phyloP scores from a whole-genome alignment of 176 grass and related monocot species.

The Hyparrhenia diplandra region DNA sequence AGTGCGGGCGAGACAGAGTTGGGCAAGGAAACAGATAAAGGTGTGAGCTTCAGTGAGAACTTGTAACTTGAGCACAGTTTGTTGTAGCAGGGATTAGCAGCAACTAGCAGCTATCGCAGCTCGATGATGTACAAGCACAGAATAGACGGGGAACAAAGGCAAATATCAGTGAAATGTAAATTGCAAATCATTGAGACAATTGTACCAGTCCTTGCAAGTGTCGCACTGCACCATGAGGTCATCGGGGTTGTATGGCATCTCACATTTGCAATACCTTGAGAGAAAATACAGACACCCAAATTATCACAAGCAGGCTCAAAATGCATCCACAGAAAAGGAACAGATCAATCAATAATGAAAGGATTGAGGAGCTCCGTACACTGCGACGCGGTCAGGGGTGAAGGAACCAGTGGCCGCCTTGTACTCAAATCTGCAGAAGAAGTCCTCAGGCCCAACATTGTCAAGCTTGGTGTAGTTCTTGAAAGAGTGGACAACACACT shows the following conservation, averaged over 20 bases:
- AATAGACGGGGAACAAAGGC: neutral
- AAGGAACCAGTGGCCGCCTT: slow-evolving; percentile 60
- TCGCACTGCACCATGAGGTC: slow-evolving; percentile 93
- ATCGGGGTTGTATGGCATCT: slow-evolving; percentile 91
- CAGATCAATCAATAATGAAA: neutral
- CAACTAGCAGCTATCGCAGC: too few relatives aligned
- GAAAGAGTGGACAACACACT: slow-evolving; percentile 73
- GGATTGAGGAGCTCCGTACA: slow-evolving; percentile 32
- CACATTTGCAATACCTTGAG: slow-evolving; percentile 81
- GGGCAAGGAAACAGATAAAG: neutral
- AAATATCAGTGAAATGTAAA: neutral
- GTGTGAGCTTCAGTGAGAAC: neutral
- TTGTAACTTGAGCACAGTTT: too few relatives aligned
- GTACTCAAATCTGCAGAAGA: slow-evolving; percentile 85
- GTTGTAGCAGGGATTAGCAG: too few relatives aligned
- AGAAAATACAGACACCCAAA: neutral
- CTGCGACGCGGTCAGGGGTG: slow-evolving; percentile 68
- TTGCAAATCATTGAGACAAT: neutral
- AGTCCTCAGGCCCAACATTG: slow-evolving; percentile 73
- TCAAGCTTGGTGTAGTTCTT: slow-evolving; percentile 86
- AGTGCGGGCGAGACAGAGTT: neutral
- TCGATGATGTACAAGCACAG: neutral
- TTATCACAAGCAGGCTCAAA: neutral
- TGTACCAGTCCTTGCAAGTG: slow-evolving; percentile 76
- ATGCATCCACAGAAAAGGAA: neutral